Conservation (phyloP, 163 green algal species). For the Chlamydomonas reinhardtii region DNA sequence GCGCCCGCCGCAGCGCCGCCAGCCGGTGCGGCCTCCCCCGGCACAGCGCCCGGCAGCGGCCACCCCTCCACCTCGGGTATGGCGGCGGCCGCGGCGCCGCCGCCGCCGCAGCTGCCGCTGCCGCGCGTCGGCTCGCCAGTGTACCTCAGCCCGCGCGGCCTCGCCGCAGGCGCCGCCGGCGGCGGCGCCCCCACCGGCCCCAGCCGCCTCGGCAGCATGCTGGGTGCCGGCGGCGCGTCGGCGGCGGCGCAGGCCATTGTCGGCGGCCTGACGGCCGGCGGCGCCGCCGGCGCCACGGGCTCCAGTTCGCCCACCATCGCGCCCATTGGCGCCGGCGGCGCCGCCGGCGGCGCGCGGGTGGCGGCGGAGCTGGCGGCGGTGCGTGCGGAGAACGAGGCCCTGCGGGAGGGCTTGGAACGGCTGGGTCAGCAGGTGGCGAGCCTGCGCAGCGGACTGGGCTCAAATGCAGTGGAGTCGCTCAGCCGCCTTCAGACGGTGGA, state of each 20-base stretch:
- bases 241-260: neutral
- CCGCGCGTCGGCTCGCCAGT: neutral
- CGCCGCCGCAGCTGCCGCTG: neutral
- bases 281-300: neutral
- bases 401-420: conserved; percentile 16
- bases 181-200: neutral
- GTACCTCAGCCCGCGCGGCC: neutral
- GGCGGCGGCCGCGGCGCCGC: too few species aligned
- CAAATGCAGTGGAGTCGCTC: conserved; percentile 25
- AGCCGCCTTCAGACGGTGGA: conserved; percentile 29
- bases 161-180: neutral
- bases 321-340: neutral
- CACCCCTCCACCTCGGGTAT: neutral
- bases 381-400: conserved; percentile 18
- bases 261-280: neutral
- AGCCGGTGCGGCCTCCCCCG: too few species aligned
- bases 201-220: neutral
- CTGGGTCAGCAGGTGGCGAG: conserved; percentile 13
- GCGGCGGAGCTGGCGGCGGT: conserved; percentile 25
- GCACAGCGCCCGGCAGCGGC: too few species aligned
- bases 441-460: conserved; percentile 8
- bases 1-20: too few species aligned
- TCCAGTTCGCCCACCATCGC: neutral
- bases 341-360: conserved; percentile 12
- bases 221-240: neutral